Percentiles rank a stretch among this genome's conserved stretches.
Conservation (phyloP, 495 filamentous ascomycete species). For the Podospora bellae-mahoneyi region DNA sequence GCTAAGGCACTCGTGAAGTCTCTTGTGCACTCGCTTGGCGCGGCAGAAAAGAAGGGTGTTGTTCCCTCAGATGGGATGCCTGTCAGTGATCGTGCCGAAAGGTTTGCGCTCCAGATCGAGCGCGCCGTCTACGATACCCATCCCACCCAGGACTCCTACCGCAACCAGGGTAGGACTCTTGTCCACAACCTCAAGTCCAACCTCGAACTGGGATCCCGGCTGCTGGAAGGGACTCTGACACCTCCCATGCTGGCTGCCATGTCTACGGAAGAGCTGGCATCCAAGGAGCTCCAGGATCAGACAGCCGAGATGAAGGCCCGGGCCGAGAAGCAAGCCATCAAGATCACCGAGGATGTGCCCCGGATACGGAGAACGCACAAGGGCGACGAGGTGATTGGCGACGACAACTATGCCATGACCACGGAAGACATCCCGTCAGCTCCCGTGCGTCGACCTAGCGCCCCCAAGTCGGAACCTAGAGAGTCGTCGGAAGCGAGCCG, state of each 20-base stretch:
- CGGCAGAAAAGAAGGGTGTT: slow-evolving; percentile 43
- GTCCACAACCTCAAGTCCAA: slow-evolving; percentile 85
- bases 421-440: slow-evolving; percentile 41
- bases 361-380: slow-evolving; percentile 90
- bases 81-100: slow-evolving; percentile 40
- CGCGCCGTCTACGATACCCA: slow-evolving; percentile 50
- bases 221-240: slow-evolving; percentile 67
- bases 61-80: slow-evolving; percentile 35
- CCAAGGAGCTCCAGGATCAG: slow-evolving; percentile 79
- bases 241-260: slow-evolving; percentile 74
- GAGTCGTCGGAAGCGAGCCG: slow-evolving; percentile 21
- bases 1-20: slow-evolving; percentile 45
- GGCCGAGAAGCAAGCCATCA: slow-evolving; percentile 81
- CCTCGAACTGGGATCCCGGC: slow-evolving; percentile 66
- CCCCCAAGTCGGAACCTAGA: slow-evolving; percentile 23
- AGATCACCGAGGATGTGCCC: slow-evolving; percentile 77
- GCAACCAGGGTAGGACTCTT: slow-evolving; percentile 53
- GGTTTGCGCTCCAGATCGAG: slow-evolving; percentile 67
- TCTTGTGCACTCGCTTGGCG: slow-evolving; percentile 38
- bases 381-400: slow-evolving; percentile 85
- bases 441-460: slow-evolving; percentile 37
- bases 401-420: slow-evolving; percentile 43
- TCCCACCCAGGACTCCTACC: slow-evolving; percentile 39
- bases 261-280: slow-evolving; percentile 83
- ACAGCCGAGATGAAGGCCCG: slow-evolving; percentile 65